Base-by-base conservation (phyloP, 2,329 filamentous ascomycete species). In the Fusarium subglutinans region DNA sequence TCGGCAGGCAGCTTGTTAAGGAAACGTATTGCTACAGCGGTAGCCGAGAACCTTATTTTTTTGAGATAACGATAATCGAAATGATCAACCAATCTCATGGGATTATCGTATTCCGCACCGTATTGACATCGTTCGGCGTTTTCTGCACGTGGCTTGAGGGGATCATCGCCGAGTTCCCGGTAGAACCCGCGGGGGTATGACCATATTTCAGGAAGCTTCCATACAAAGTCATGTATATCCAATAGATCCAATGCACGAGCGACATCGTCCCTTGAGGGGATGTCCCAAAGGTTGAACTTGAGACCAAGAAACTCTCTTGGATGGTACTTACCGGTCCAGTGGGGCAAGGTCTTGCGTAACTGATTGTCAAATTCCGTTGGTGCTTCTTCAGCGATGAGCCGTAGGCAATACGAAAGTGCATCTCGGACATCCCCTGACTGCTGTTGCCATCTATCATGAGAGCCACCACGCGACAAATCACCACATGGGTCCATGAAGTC, bases 21-120 rank as follows among this genome's bases (percentile, higher is more conserved):
- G 59, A 10, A 77, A 76, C 45, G 63, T 13, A 77, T 60, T 1
- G 73, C 68, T 4, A 5, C n/a, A 5, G 75, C 65, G 1, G 63
- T 38, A 14, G 75, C 75, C 2, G 73, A 77, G 22, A 73, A 76
- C 2, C 33, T 22, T 2, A 59, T 28, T 12, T 58, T 70, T 1
- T 73, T 6, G 0, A 40, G 63, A 13, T 37, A 6, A 3, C 63
- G 63, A 6, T 26, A 8, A 1, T 14, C 15, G 1, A 43, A 64
- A 3, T 14, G 12, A 10, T 37, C 10, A 5, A 35, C 0, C 4
- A 56, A 3, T 11, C 48, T 35, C 12, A 14, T 24, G 30, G 48
- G 48, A 7, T 24, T 56, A 3, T 26, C 35, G 8, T 35, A 51
- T 51, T 51, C 48, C 22, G 48, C 17, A 14, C 1, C 6, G 17